Conservation (phyloP, 2,329 filamentous ascomycete genomes). For the Paecilomyces sp. region DNA sequence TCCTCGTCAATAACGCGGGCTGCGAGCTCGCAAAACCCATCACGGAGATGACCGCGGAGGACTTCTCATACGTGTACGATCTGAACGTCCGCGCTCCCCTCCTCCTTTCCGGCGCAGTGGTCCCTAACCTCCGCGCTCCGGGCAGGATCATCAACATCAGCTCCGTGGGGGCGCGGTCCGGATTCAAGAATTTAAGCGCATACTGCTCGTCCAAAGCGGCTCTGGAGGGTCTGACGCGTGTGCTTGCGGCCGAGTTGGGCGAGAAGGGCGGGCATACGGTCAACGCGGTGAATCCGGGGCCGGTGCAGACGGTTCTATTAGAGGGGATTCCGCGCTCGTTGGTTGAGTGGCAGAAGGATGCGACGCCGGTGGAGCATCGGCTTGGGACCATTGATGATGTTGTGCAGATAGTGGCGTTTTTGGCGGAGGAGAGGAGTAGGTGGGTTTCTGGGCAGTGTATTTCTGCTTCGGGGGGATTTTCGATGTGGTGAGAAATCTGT, state of each 20-base stretch:
- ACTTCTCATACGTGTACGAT: conserved; percentile 50
- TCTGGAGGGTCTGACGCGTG: conserved; percentile 53
- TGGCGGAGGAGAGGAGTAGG: conserved; percentile 43
- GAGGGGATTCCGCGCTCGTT: conserved; percentile 45
- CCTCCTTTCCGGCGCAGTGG: conserved; percentile 47
- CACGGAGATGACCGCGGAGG: conserved; percentile 38
- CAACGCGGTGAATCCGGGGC: conserved; percentile 54
- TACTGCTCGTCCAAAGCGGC: conserved; percentile 55
- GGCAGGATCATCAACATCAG: conserved; percentile 54
- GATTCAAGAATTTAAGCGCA: conserved; percentile 40
- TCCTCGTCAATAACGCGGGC: conserved; percentile 33
- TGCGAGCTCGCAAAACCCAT: conserved; percentile 29
- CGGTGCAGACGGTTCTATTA: conserved; percentile 53
- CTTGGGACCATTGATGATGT: conserved; percentile 49
- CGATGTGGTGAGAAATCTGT: conserved; percentile 15
- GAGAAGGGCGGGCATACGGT: conserved; percentile 48
- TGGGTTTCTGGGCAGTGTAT: conserved; percentile 53
- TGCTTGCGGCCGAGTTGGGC: conserved; percentile 54
- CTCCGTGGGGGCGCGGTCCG: conserved; percentile 44
- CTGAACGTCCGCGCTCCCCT: conserved; percentile 51
- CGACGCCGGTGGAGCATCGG: conserved; percentile 46
- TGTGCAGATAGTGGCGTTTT: conserved; percentile 48
- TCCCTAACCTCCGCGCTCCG: conserved; percentile 43
- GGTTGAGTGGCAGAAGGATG: conserved; percentile 42
- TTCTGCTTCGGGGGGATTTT: conserved; percentile 45